These are phyloP conservation scores for Lecanicillium sp. DNA, from an alignment of 2,329 filamentous ascomycete species.

Conservation along the genomic window DNA sequence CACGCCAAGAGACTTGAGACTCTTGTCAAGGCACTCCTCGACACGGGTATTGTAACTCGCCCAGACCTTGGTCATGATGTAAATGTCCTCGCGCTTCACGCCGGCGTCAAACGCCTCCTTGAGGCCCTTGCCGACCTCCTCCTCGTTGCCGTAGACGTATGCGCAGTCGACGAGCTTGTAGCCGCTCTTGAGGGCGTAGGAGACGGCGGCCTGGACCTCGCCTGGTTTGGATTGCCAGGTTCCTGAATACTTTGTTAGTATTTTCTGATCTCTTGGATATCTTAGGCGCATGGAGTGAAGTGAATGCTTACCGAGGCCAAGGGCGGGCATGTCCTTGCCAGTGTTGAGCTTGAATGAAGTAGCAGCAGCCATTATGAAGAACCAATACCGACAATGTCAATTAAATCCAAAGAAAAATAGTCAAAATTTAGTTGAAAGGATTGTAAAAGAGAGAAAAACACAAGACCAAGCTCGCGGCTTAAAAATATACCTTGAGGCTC, in stretches of 20 bases:
- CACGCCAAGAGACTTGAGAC: constrained; percentile 62
- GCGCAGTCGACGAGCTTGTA: constrained; percentile 61
- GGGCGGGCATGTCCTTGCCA: constrained; percentile 52
- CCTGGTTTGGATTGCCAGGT: constrained; percentile 57
- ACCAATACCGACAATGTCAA: not conserved
- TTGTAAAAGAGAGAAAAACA: not conserved
- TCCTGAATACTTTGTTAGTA: constrained; percentile 27
- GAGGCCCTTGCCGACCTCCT: constrained; percentile 72
- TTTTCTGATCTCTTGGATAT: not conserved
- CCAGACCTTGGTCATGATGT: constrained; percentile 82
- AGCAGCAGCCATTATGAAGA: constrained; percentile 35
- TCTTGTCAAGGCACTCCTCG: constrained; percentile 63
- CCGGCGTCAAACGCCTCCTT: constrained; percentile 63
- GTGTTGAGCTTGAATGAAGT: constrained; percentile 57
- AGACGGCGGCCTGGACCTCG: constrained; percentile 49
- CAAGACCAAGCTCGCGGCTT: not conserved
- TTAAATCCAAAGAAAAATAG: too few relatives aligned
- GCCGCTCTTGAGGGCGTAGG: constrained; percentile 46
- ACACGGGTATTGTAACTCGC: constrained; percentile 66
- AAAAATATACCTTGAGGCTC: too few relatives aligned
- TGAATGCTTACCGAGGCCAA: constrained; percentile 47
- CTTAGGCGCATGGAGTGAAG: constrained; percentile 6
- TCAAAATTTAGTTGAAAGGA: too few relatives aligned
- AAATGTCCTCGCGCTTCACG: constrained; percentile 69
- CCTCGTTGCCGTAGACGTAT: constrained; percentile 74